Evolutionary conservation across 257 asterid species (phyloP).

Genomic region (Gentiana macrophylla): DNA sequence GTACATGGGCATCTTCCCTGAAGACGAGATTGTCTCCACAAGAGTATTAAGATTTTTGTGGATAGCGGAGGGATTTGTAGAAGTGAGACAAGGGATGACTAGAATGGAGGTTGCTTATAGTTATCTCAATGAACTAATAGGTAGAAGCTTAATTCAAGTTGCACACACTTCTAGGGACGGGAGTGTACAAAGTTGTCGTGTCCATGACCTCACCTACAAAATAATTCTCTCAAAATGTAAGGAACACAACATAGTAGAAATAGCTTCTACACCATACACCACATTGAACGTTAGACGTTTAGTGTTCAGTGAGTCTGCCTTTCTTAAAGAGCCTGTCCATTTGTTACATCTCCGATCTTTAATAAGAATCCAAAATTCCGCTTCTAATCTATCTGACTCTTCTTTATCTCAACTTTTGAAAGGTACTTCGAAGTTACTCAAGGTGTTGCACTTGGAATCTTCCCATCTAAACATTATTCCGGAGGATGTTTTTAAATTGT

Average conservation of each 20-base stretch:
- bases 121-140: constrained; percentile 16
- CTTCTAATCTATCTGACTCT: neutral
- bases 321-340: neutral
- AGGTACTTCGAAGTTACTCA: constrained; percentile 2
- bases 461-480: constrained; percentile 9
- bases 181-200: constrained; percentile 3
- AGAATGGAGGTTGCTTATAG: constrained; percentile 17
- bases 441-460: constrained; percentile 6
- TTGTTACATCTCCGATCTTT: constrained; percentile 13
- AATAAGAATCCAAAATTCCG: neutral
- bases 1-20: constrained; percentile 21
- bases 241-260: neutral
- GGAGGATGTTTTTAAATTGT: constrained; percentile 7
- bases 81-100: constrained; percentile 5
- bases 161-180: neutral
- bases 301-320: neutral
- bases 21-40: constrained; percentile 5
- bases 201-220: constrained; percentile 18
- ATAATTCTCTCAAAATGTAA: constrained; percentile 1
- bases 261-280: neutral
- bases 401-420: neutral
- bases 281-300: constrained; percentile 8
- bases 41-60: constrained; percentile 15
- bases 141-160: constrained; percentile 23
- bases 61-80: constrained; percentile 28